Evolutionary conservation across 2,329 filamentous ascomycete species (phyloP).

Genomic region (Aspergillus clavatus): DNA sequence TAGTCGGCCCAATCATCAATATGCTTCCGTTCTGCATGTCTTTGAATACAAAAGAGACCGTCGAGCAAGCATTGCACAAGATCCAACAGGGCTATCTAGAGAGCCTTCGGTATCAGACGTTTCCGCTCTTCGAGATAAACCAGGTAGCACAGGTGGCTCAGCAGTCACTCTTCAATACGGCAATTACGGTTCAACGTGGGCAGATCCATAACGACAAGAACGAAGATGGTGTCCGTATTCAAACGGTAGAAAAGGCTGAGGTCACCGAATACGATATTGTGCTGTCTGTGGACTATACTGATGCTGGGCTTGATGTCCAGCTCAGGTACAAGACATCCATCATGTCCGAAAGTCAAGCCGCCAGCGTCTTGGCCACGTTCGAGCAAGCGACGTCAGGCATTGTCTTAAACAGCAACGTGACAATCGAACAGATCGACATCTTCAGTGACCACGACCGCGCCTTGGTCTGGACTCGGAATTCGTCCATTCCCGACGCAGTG

Average conservation of each 20-base stretch:
- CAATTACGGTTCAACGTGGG: conserved; percentile 3
- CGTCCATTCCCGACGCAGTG: not conserved
- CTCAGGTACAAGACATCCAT: not conserved
- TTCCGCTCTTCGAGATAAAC: conserved; percentile 5
- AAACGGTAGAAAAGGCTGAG: not conserved
- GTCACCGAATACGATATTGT: not conserved
- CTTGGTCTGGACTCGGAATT: not conserved
- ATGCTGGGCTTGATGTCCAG: not conserved
- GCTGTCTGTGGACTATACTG: not conserved
- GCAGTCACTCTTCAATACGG: conserved; percentile 9
- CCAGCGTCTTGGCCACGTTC: not conserved
- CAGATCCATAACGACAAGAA: not conserved
- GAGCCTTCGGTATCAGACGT: conserved; percentile 5
- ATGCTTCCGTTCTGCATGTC: conserved; percentile 12
- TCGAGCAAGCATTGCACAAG: not conserved
- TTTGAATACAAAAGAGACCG: not conserved
- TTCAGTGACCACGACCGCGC: not conserved
- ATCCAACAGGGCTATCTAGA: conserved; percentile 1
- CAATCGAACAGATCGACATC: not conserved
- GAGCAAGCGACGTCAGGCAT: not conserved
- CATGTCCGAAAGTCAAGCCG: not conserved
- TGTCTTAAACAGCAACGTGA: not conserved
- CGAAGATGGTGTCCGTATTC: not conserved
- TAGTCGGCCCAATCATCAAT: conserved; percentile 34
- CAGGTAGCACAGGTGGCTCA: conserved; percentile 4